phyloP scores from a whole-genome alignment of 805 yeast species.

The Candida ipomoeae region DNA sequence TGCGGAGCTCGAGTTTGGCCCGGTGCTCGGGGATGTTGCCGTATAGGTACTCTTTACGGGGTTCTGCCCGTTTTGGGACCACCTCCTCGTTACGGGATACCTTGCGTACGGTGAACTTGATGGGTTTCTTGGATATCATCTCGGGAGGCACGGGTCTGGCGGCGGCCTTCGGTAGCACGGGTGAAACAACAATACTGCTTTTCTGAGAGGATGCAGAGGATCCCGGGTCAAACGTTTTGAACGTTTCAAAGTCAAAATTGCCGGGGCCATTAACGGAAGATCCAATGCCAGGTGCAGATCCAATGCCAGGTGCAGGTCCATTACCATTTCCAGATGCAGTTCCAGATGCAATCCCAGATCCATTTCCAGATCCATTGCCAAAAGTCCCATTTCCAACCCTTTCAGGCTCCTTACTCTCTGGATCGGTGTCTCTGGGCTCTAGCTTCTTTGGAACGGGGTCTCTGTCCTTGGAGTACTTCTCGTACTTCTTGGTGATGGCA shows the following conservation, averaged over 20 bases:
- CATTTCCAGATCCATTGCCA: background rate
- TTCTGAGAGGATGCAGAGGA: background rate
- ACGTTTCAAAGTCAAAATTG: no score
- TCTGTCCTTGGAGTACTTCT: background rate
- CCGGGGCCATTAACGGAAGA: no score
- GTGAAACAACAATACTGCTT: conserved; percentile 4
- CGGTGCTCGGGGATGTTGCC: conserved; percentile 19
- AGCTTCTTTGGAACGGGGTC: background rate
- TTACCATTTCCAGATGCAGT: no score
- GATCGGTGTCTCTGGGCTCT: background rate
- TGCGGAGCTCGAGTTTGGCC: conserved; percentile 10
- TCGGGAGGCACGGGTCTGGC: conserved; percentile 4
- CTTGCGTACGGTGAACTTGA: conserved; percentile 20
- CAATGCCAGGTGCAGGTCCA: no score
- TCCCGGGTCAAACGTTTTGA: no score
- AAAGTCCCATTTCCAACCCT: background rate
- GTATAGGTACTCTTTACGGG: conserved; percentile 10
- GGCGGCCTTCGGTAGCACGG: conserved; percentile 9
- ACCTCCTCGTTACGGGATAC: conserved; percentile 14
- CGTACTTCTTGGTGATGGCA: conserved; percentile 3
- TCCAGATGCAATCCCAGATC: no score
- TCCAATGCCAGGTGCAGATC: no score
- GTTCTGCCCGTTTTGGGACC: background rate
- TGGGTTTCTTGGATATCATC: conserved; percentile 11
- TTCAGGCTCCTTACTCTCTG: background rate